These are phyloP conservation scores for Galerina marginata DNA, from an alignment of 768 basidiomycete genomes.

Conservation along the genomic window DNA sequence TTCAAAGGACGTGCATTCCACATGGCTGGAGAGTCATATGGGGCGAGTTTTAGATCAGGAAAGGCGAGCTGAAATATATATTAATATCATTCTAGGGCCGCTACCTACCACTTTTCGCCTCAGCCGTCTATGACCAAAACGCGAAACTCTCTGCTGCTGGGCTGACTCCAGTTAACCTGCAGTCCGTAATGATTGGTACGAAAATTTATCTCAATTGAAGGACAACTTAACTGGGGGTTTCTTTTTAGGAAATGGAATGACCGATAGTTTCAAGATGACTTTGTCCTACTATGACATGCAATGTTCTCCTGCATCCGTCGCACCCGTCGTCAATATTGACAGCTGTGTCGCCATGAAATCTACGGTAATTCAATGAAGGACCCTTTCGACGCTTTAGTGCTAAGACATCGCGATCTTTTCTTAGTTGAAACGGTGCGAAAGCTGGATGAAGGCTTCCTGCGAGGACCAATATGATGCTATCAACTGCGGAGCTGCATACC, in stretches of 20 bases:
- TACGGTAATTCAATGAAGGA: constrained; percentile 42
- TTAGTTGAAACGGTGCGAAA: constrained; percentile 69
- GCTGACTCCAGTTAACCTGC: constrained; percentile 65
- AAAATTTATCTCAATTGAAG: neutral
- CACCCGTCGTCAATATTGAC: constrained; percentile 49
- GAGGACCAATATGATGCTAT: constrained; percentile 69
- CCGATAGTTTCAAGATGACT: constrained; percentile 55
- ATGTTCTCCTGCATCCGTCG: constrained; percentile 57
- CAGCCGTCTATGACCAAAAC: constrained; percentile 80
- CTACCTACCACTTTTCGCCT: constrained; percentile 77
- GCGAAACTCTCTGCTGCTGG: constrained; percentile 53
- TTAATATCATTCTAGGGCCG: constrained; percentile 50
- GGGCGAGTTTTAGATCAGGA: constrained; percentile 44
- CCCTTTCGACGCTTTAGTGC: neutral
- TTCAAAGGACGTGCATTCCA: constrained; percentile 74
- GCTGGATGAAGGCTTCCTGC: constrained; percentile 59
- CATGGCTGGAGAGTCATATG: constrained; percentile 80
- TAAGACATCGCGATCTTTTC: neutral
- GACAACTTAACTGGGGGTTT: neutral
- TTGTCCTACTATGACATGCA: constrained; percentile 52
- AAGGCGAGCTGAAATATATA: neutral
- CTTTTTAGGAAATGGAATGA: constrained; percentile 63
- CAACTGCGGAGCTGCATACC: constrained; percentile 63
- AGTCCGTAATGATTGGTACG: constrained; percentile 74
- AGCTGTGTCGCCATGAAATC: constrained; percentile 65